Conservation (phyloP, 75 land plant genomes). For the Selaginella tamariscina region DNA sequence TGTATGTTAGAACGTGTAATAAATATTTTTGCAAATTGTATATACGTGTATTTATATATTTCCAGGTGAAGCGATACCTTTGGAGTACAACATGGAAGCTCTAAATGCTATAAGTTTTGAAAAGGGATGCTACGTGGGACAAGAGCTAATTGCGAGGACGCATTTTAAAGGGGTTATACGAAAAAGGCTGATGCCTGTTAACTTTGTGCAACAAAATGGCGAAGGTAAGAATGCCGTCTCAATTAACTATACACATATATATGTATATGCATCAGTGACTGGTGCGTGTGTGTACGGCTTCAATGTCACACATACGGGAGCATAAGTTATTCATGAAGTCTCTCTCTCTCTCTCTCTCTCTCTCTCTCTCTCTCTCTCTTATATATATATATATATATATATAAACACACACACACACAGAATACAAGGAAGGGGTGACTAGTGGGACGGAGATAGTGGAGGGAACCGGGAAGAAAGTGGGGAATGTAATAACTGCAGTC, state of each 20-base stretch:
- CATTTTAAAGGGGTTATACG: conserved; percentile 93
- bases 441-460: conserved; percentile 58
- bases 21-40: too few species aligned
- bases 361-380: too few species aligned
- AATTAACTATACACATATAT: too few species aligned
- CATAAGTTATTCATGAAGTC: too few species aligned
- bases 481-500: conserved; percentile 50
- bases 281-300: too few species aligned
- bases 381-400: too few species aligned
- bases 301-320: too few species aligned
- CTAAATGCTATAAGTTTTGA: conserved; percentile 85
- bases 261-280: too few species aligned
- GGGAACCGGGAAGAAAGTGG: conserved; percentile 46
- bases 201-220: conserved; percentile 46
- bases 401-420: too few species aligned
- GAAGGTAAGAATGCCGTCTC: too few species aligned
- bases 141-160: conserved; percentile 86
- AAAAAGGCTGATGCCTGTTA: conserved; percentile 70
- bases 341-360: too few species aligned
- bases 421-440: conserved; percentile 44
- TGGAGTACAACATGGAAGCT: conserved; percentile 81
- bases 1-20: too few species aligned
- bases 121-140: conserved; percentile 89
- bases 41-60: neutral
- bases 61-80: conserved; percentile 81